phyloP scores from a whole-genome alignment of 1,284 basidiomycete genomes.

The Coniferiporia sulphurascens region DNA sequence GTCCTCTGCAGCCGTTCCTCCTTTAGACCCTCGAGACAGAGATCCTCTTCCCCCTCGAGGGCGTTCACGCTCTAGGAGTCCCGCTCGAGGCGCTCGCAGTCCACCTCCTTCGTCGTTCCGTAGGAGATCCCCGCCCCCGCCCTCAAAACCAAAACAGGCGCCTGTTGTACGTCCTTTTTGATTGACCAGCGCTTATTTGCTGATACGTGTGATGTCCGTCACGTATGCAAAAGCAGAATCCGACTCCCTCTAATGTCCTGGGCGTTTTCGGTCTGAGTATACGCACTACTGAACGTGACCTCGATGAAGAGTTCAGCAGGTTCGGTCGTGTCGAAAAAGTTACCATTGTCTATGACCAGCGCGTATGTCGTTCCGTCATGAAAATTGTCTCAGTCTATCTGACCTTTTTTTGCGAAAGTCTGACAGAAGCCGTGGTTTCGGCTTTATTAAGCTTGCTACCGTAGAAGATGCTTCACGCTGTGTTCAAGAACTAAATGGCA shows the following conservation, averaged over 20 bases:
- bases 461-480: constrained; percentile 84
- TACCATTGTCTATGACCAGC: constrained; percentile 97
- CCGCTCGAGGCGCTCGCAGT: constrained; percentile 47
- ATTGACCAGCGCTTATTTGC: constrained; percentile 23
- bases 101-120: constrained; percentile 32
- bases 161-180: constrained; percentile 55
- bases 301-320: constrained; percentile 90
- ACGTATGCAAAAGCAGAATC: constrained; percentile 49
- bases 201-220: constrained; percentile 28
- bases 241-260: constrained; percentile 83
- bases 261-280: constrained; percentile 97
- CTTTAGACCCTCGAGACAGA: constrained; percentile 38
- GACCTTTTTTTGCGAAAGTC: constrained; percentile 47
- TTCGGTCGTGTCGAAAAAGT: constrained; percentile 93
- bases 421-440: constrained; percentile 95
- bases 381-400: constrained; percentile 7
- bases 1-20: constrained; percentile 33
- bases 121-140: constrained; percentile 41
- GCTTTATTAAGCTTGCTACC: constrained; percentile 91
- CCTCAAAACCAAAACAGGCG: constrained; percentile 62
- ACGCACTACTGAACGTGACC: constrained; percentile 87
- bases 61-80: constrained; percentile 71
- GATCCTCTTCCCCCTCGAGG: constrained; percentile 32
- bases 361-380: constrained; percentile 51
- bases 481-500: constrained; percentile 89